Conservation (phyloP, 306 rosid species). For the Luffa acutangula region DNA sequence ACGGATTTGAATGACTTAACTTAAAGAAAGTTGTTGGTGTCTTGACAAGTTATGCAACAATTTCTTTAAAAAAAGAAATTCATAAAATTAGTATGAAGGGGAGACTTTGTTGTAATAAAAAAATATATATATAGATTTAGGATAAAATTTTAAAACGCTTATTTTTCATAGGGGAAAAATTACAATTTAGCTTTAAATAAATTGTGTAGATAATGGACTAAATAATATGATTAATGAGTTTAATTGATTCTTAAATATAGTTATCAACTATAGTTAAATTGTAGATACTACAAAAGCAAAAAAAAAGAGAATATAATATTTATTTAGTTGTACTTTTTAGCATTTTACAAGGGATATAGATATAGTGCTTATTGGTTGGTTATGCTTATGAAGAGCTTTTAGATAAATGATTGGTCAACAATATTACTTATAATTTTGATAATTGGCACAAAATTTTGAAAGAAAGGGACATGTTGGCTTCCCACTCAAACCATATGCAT, state of each 20-base stretch:
- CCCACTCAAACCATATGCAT: neutral
- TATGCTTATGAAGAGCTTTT: neutral
- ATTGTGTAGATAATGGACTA: neutral
- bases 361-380: neutral
- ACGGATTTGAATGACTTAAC: neutral
- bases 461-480: neutral
- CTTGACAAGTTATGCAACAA: too few relatives aligned
- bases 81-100: neutral
- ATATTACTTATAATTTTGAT: neutral
- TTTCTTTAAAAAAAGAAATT: too few relatives aligned
- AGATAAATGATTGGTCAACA: neutral
- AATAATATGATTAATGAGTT: neutral
- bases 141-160: too few relatives aligned
- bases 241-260: neutral
- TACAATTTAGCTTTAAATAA: too few relatives aligned
- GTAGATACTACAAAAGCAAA: neutral
- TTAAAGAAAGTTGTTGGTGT: neutral
- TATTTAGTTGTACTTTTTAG: neutral
- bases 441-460: neutral
- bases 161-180: too few relatives aligned
- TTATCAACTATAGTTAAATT: neutral
- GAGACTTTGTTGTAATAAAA: too few relatives aligned
- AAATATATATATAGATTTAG: too few relatives aligned
- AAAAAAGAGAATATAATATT: neutral
- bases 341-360: neutral